Base-by-base conservation (phyloP, 768 basidiomycete genomes). In the Mycena floridula region DNA sequence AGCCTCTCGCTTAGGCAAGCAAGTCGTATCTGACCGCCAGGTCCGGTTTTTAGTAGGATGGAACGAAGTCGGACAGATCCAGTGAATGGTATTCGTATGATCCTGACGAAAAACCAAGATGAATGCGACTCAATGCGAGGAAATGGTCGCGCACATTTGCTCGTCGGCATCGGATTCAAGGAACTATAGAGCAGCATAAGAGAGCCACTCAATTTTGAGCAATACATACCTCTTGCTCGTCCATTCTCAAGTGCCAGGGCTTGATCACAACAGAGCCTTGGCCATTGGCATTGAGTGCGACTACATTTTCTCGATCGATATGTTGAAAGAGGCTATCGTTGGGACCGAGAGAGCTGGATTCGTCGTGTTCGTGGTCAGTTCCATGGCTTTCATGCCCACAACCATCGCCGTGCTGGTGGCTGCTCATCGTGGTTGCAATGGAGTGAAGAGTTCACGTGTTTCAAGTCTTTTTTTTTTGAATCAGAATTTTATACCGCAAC, bases 81-180 rank as follows among this genome's bases (percentile, higher is more conserved):
- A 0, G 85, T 91, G 62, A 96, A 95, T 1, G 93, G 92, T 22
- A 96, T 60, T 40, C 85, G 85, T 42, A 92, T 63, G 52, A 91
- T 89, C 54, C 89, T 90, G 51, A n/a, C n/a, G n/a, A n/a, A n/a
- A n/a, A n/a, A n/a, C n/a, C n/a, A n/a, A n/a, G n/a, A n/a, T n/a
- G n/a, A n/a, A 30, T 37, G 35, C 25, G 43, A 26, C 43, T 45
- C 22, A 45, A 27, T 37, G 25, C 23, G 13, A 25, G n/a, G n/a
- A n/a, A n/a, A n/a, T n/a, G n/a, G 20, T n/a, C 38, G 37, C 49
- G 54, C 61, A 89, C 89, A 96, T 62, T 61, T 91, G 86, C 57
- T 94, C 92, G 62, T 95, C 93, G 25, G 86, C 85, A 51, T 96
- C 93, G 15, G 89, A 92, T 62, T 92, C 86, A 47, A 93, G 59